Evolutionary conservation across 73 alveolate species (phyloP).

Genomic region (Tetrahymena malaccensis): DNA sequence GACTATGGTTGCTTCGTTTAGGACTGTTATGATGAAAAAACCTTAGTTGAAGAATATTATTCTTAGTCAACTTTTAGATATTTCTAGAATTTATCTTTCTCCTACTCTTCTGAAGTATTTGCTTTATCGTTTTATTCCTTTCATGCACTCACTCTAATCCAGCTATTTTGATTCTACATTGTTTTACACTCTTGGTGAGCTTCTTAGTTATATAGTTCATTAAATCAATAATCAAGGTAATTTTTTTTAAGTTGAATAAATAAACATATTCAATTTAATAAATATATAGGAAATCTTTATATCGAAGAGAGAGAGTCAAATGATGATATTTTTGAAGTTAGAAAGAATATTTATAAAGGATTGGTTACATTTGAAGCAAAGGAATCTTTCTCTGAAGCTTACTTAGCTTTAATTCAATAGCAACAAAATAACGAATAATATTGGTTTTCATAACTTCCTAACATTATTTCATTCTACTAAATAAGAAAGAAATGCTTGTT

Average conservation of each 20-base stretch:
- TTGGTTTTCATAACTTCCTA: slow-evolving; percentile 8
- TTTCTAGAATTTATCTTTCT: slow-evolving; percentile 12
- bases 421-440: background rate
- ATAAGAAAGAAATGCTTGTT: slow-evolving; percentile 27
- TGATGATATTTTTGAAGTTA: slow-evolving; percentile 34
- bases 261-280: background rate
- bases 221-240: slow-evolving; percentile 36
- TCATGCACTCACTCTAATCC: slow-evolving; percentile 19
- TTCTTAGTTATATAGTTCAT: slow-evolving; percentile 20
- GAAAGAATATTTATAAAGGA: slow-evolving; percentile 4
- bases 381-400: slow-evolving; percentile 8
- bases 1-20: slow-evolving; percentile 12
- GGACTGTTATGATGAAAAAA: background rate
- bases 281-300: background rate
- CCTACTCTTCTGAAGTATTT: slow-evolving; percentile 17
- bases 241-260: background rate
- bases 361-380: slow-evolving; percentile 16
- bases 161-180: slow-evolving; percentile 36
- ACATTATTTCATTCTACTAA: slow-evolving; percentile 18
- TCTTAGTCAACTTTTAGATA: slow-evolving; percentile 19
- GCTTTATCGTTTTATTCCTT: slow-evolving; percentile 28
- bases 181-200: slow-evolving; percentile 26
- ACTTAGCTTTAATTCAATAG: background rate
- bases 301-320: slow-evolving; percentile 13
- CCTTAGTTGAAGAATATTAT: slow-evolving; percentile 3